phyloP scores from a whole-genome alignment of 1,139 yeast species.

The Lodderomyces metapsilosis region DNA sequence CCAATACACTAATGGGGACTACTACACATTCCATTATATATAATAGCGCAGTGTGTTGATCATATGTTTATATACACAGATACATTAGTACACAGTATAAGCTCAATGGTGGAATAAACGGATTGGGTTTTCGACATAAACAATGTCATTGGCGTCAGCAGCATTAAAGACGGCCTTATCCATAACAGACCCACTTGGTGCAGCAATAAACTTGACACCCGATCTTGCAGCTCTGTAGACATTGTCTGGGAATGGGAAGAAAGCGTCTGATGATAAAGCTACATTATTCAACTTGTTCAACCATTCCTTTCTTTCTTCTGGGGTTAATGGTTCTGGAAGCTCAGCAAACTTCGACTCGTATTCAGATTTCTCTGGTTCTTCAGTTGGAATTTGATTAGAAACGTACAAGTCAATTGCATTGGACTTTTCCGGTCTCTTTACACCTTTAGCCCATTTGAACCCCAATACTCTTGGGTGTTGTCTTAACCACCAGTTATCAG shows the following conservation, averaged over 20 bases:
- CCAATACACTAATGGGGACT: too few relatives aligned
- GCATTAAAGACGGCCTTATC: slow-evolving; percentile 95
- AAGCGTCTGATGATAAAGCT: slow-evolving; percentile 93
- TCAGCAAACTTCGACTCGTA: slow-evolving; percentile 85
- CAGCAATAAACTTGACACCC: slow-evolving; percentile 93
- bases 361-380: slow-evolving; percentile 91
- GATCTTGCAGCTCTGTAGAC: slow-evolving; percentile 96
- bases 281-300: slow-evolving; percentile 73
- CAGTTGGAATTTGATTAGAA: slow-evolving; percentile 84
- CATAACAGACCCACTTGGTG: slow-evolving; percentile 97
- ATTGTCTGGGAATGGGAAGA: slow-evolving; percentile 99
- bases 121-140: slow-evolving; percentile 92
- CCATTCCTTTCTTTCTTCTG: slow-evolving; percentile 88
- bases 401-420: slow-evolving; percentile 95
- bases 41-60: background rate
- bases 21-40: background rate
- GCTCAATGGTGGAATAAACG: slow-evolving; percentile 92
- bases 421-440: slow-evolving; percentile 97
- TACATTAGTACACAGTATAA: background rate
- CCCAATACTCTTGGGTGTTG: slow-evolving; percentile 93
- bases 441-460: slow-evolving; percentile 97
- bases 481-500: slow-evolving; percentile 99
- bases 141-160: slow-evolving; percentile 85
- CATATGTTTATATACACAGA: background rate
- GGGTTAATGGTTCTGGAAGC: slow-evolving; percentile 79